Base-by-base conservation (phyloP, 1,284 basidiomycete species). In the Cystobasidiaceae sp. region DNA sequence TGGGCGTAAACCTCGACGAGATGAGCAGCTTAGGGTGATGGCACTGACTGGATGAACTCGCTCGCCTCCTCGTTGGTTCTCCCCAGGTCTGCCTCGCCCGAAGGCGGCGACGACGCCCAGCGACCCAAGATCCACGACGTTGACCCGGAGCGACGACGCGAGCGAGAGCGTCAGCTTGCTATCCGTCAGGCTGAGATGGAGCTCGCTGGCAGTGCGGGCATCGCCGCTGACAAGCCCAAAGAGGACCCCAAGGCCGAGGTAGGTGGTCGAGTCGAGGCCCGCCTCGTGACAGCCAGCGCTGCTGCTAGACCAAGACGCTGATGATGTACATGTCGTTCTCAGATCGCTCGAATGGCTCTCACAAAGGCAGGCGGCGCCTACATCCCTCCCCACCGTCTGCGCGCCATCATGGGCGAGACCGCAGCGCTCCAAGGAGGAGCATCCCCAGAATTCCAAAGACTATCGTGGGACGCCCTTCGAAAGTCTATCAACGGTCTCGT, bases 401-500 rank as follows among this genome's bases (percentile, higher is more conserved):
- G 90, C 55, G 93, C 93, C 0, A 82, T 99, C 77, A 91, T 96
- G 77, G 89, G 86, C 25, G 90, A 92, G 52, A 75, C 75, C 25
- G 90, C 88, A 6, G 76, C 80, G 9, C 79, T 84, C 11, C 81
- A 84, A 67, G 92, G 97, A 81, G 93, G 94, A 77, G 81, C 82
- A 55, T 89, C 90, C 70, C 75, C 87, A n/a, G 93, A 97, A 79
- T 97, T 89, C 77, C 96, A 98, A 78, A 83, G 94, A 19, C 80
- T 99, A 71, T 90, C 90, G 27, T 99, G 94, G 96, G 96, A 99
- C 75, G 94, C 96, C 1, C 81, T 99, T 67, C 86, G 93, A 75
- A 99, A 99, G 80, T 91, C 88, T 65, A 90, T 99, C 75, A 98
- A 96, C 27, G 96, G 96, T 89, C 87, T 98, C 72, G 94, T 98